These are phyloP conservation scores for Balansia obtecta DNA, from an alignment of 2,329 filamentous ascomycete genomes.

Conservation along the genomic window DNA sequence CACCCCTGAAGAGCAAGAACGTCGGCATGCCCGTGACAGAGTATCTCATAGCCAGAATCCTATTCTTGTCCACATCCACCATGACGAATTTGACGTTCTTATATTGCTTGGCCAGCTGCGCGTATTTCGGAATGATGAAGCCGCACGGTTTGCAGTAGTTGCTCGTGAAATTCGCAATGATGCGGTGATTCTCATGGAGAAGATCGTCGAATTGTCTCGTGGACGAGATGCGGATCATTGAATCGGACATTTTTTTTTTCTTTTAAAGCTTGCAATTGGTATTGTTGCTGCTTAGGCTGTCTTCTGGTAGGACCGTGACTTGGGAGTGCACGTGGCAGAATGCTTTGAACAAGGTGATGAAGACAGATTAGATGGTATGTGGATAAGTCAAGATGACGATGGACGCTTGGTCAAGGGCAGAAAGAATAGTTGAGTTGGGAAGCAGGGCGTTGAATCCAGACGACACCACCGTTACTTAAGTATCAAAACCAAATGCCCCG, in stretches of 20 bases:
- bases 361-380: too few species aligned
- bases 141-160: constrained; percentile 92
- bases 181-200: constrained; percentile 34
- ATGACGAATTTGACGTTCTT: constrained; percentile 67
- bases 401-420: too few species aligned
- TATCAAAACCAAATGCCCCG: background rate
- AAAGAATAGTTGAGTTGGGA: too few species aligned
- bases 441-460: too few species aligned
- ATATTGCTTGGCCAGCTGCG: constrained; percentile 32
- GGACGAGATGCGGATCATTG: constrained; percentile 2
- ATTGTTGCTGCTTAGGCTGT: too few species aligned
- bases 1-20: constrained; percentile 74
- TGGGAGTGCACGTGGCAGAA: too few species aligned
- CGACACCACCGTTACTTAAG: background rate
- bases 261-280: too few species aligned
- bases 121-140: constrained; percentile 58
- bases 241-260: background rate
- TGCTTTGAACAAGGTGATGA: too few species aligned
- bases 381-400: too few species aligned
- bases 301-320: too few species aligned
- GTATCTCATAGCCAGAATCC: constrained; percentile 63
- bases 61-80: constrained; percentile 77
- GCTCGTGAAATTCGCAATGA: constrained; percentile 65
- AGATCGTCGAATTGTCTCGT: constrained; percentile 38
- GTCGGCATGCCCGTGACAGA: constrained; percentile 86